Percentiles rank a stretch among this genome's conserved stretches.
phyloP scores from a whole-genome alignment of 257 asterid species.

The Scutellaria barbata region DNA sequence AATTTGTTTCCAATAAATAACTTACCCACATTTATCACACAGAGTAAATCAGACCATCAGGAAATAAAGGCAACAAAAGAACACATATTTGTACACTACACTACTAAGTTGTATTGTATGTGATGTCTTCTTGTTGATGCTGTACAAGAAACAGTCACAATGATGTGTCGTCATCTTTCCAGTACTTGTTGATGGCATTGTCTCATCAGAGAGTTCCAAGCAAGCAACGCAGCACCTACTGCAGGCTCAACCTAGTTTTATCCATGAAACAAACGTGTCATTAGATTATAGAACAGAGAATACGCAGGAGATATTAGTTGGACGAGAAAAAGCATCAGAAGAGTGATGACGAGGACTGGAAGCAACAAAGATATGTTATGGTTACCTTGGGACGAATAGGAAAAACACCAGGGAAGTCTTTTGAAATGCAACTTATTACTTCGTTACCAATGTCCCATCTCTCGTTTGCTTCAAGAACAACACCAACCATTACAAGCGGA shows the following conservation, averaged over 20 bases:
- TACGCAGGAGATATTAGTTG: not conserved
- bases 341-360: too few species aligned
- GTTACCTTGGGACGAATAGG: constrained; percentile 76
- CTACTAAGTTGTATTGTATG: constrained; percentile 16
- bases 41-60: not conserved
- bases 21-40: not conserved
- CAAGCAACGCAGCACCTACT: constrained; percentile 85
- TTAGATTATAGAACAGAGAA: not conserved
- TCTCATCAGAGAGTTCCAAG: constrained; percentile 68
- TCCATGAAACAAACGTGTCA: not conserved
- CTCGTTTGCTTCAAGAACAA: constrained; percentile 74
- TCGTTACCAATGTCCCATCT: constrained; percentile 83
- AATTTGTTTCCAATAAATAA: constrained; percentile 11
- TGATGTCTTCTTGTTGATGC: constrained; percentile 22
- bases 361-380: not conserved
- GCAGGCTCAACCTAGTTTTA: constrained; percentile 76
- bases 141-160: constrained; percentile 26
- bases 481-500: constrained; percentile 88
- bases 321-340: too few species aligned
- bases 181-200: constrained; percentile 47
- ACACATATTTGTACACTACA: not conserved
- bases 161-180: constrained; percentile 30
- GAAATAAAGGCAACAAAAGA: not conserved
- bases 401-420: constrained; percentile 73
- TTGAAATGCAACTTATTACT: constrained; percentile 60